Conservation (phyloP, 2,329 filamentous ascomycete genomes). For the Tolypocladium guangdongense region DNA sequence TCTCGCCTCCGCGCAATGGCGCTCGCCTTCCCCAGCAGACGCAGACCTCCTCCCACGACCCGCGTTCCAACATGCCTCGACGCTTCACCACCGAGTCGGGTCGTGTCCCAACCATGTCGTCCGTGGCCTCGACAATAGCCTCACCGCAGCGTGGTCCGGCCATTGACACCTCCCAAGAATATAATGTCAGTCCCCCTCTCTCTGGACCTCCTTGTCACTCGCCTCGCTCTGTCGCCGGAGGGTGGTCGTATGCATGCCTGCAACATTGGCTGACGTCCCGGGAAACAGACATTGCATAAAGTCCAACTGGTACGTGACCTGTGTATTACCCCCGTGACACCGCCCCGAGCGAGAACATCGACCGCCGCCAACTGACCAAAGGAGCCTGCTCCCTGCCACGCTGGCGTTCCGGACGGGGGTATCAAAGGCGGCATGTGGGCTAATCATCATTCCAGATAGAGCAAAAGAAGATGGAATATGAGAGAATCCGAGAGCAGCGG, state of each 20-base stretch:
- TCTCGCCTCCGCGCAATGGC: conserved; percentile 62
- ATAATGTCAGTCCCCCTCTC: conserved; percentile 24
- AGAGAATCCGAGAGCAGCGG: conserved; percentile 80
- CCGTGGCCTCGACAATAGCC: conserved; percentile 33
- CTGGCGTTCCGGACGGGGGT: background rate
- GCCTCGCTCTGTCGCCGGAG: background rate
- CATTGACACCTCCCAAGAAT: conserved; percentile 31
- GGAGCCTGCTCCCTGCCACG: background rate
- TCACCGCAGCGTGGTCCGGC: conserved; percentile 37
- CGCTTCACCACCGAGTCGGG: conserved; percentile 90
- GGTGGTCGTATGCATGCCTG: background rate
- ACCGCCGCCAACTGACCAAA: background rate
- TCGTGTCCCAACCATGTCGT: conserved; percentile 64
- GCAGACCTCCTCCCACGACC: conserved; percentile 42
- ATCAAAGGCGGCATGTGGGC: conserved; percentile 6
- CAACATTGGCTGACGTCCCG: conserved; percentile 15
- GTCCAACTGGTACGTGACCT: conserved; percentile 61
- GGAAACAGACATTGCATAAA: conserved; percentile 51
- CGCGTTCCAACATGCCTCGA: conserved; percentile 68
- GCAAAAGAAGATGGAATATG: conserved; percentile 88
- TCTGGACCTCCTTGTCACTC: background rate
- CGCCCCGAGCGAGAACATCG: background rate
- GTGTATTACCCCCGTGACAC: background rate
- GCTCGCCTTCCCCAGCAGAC: conserved; percentile 43
- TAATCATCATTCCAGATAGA: conserved; percentile 57